A percentile compares a stretch with the other conserved stretches of the same genome.
Conservation (phyloP, 2,329 filamentous ascomycete species). For the Xylaria sp. region DNA sequence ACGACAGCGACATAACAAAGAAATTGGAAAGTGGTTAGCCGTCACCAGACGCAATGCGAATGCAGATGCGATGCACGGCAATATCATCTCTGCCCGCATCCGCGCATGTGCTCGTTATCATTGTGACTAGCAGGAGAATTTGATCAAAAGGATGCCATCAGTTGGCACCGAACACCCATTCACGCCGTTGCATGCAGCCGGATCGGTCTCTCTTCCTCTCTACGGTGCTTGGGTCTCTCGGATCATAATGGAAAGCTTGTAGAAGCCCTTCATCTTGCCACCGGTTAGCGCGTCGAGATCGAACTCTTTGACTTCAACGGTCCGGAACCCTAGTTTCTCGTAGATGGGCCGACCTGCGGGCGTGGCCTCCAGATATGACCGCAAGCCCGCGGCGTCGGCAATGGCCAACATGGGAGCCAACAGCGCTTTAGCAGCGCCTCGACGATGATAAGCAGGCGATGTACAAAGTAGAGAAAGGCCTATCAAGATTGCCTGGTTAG, state of each 20-base stretch:
- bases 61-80: slow-evolving; percentile 4
- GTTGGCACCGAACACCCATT: background rate
- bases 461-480: slow-evolving; percentile 53
- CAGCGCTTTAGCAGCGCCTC: slow-evolving; percentile 51
- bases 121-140: slow-evolving; percentile 3
- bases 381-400: slow-evolving; percentile 50
- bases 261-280: slow-evolving; percentile 33
- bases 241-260: slow-evolving; percentile 47
- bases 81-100: slow-evolving; percentile 1
- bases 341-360: slow-evolving; percentile 52
- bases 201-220: background rate
- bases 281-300: slow-evolving; percentile 41
- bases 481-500: slow-evolving; percentile 34
- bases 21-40: slow-evolving; percentile 2
- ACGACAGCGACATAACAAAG: slow-evolving; percentile 6
- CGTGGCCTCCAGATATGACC: slow-evolving; percentile 55
- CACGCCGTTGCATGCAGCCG: background rate
- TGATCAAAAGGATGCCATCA: background rate
- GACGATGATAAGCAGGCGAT: slow-evolving; percentile 50
- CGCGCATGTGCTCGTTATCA: slow-evolving; percentile 12
- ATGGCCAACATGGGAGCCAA: slow-evolving; percentile 51
- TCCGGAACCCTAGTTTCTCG: slow-evolving; percentile 52
- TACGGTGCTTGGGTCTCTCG: slow-evolving; percentile 42
- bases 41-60: slow-evolving; percentile 18
- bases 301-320: slow-evolving; percentile 49